phyloP scores from a whole-genome alignment of 257 asterid genomes.

The Ilex asprella region DNA sequence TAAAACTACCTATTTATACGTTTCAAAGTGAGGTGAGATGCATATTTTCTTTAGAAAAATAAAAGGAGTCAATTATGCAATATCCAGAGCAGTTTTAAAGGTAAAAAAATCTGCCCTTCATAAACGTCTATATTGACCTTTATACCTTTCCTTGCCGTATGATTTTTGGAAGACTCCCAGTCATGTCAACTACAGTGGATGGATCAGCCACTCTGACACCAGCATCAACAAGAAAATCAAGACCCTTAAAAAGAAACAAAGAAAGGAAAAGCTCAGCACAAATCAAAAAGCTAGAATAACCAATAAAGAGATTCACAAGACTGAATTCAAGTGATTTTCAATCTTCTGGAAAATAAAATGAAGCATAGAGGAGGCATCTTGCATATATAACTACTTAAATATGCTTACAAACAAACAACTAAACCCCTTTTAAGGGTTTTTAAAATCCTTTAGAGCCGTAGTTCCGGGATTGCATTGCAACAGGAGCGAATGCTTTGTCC shows the following conservation, averaged over 20 bases:
- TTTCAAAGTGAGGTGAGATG: neutral
- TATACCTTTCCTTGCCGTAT: slow-evolving; percentile 80
- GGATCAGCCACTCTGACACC: slow-evolving; percentile 81
- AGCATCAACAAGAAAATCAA: slow-evolving; percentile 86
- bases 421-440: neutral
- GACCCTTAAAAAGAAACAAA: slow-evolving; percentile 48
- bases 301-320: neutral
- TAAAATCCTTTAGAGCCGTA: too few species aligned
- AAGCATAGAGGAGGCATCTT: too few species aligned
- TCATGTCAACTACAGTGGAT: slow-evolving; percentile 91
- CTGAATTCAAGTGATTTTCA: too few species aligned
- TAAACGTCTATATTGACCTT: neutral
- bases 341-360: too few species aligned
- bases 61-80: neutral
- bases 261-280: neutral
- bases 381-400: too few species aligned
- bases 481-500: too few species aligned
- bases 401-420: too few species aligned
- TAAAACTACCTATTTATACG: neutral
- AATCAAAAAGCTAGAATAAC: neutral
- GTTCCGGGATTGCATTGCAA: too few species aligned
- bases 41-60: neutral
- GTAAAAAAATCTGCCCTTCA: neutral
- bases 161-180: slow-evolving; percentile 48
- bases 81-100: neutral